Base-by-base conservation (phyloP, 1,139 yeast genomes). In the Taphrina communis region DNA sequence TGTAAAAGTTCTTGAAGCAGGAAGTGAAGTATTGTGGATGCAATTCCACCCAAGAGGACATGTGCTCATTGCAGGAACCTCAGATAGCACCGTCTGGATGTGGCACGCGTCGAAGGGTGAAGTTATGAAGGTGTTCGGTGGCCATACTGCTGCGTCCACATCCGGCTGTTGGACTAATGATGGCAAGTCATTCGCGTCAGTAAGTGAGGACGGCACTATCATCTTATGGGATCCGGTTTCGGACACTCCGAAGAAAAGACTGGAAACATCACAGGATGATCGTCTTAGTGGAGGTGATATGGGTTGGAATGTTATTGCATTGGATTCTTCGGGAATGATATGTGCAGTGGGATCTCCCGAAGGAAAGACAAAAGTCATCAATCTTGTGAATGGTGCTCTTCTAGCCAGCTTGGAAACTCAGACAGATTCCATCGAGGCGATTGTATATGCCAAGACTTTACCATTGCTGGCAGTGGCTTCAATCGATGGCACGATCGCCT, bases 21-120 rank as follows among this genome's bases (percentile, higher is more conserved):
- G 90, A 46, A 96, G 90, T 74, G 99, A 88, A 77, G 80, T 88
- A 17, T 82, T 83, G 17, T 93, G 97, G 96, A 82, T 94, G 69
- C 78, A 83, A 50, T 84, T 86, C 67, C 99, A 94, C 78, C 97
- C 97, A 31, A 80, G 82, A 36, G 89, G 88, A 72, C 68, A 70
- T 9, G 84, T 87, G 70, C 90, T 94, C 80, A 97, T 98, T n/a
- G 90, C 91, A 76, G 98, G 99, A 71, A 94, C 93, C 51, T 82
- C 82, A 11, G 97, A 93, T 77, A 98, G 99, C 1, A 88, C 97
- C 0, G 96, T 93, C 14, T 94, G 97, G 97, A 92, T 89, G 42
- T 94, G 91, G 77, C 89, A 88, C 75, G 83, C 92, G 61, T 85
- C 85, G 55, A 76, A 78, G 17, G 71, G 73, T 38, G 72, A 73